Percentiles rank a stretch among this genome's conserved stretches.
These are phyloP conservation scores for Neofusicoccum laricinum DNA, from an alignment of 2,329 filamentous ascomycete species.

Conservation along the genomic window DNA sequence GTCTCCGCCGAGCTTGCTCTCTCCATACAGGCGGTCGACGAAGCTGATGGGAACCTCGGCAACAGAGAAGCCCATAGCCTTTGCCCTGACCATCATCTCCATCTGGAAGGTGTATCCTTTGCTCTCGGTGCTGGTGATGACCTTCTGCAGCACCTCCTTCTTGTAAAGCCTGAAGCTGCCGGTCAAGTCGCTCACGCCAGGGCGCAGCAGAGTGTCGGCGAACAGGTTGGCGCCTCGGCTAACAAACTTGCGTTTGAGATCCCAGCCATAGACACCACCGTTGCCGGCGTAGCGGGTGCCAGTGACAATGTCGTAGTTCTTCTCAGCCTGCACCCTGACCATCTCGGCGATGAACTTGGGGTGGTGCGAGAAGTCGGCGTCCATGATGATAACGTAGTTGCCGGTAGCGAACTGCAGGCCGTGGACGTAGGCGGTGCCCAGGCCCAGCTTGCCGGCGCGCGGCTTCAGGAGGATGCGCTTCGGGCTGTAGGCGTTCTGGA, in stretches of 20 bases:
- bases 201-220: conserved; percentile 87
- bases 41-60: conserved; percentile 96
- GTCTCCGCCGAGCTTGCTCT: conserved; percentile 88
- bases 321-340: conserved; percentile 75
- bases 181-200: conserved; percentile 92
- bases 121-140: conserved; percentile 85
- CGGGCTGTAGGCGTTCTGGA: conserved; percentile 76
- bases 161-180: conserved; percentile 95
- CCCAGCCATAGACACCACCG: conserved; percentile 90
- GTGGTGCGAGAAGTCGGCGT: conserved; percentile 98
- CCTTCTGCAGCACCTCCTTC: conserved; percentile 81
- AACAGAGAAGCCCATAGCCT: conserved; percentile 91
- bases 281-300: conserved; percentile 89
- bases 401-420: conserved; percentile 85
- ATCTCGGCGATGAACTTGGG: conserved; percentile 98
- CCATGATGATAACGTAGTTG: conserved; percentile 99
- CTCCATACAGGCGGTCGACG: conserved; percentile 91
- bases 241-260: conserved; percentile 75
- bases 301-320: conserved; percentile 92
- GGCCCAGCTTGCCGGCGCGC: conserved; percentile 91
- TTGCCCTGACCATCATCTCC: conserved; percentile 98
- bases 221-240: conserved; percentile 90
- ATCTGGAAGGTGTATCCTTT: conserved; percentile 99
- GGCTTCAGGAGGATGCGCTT: conserved; percentile 79
- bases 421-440: conserved; percentile 94